A percentile compares a stretch with the other conserved stretches of the same genome.
phyloP scores from a whole-genome alignment of 2,329 filamentous ascomycete species.

The Penicillium nordicum region DNA sequence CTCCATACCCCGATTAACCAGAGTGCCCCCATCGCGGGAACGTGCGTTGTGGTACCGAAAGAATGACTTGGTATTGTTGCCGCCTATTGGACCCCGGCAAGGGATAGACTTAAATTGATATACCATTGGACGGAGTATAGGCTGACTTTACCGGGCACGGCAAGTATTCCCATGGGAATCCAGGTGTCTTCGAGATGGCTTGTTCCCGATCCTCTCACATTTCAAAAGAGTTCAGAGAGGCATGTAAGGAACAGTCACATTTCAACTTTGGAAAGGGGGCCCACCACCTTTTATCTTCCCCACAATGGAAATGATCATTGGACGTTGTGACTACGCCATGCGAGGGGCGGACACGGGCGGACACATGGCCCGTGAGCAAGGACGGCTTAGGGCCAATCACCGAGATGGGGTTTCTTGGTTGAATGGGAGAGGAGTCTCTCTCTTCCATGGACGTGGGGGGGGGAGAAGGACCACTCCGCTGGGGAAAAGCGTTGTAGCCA shows the following conservation, averaged over 20 bases:
- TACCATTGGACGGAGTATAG: too few species aligned
- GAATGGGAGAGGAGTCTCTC: not conserved
- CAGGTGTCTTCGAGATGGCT: not conserved
- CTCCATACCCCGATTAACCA: not conserved
- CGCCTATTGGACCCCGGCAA: not conserved
- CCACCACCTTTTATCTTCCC: conserved; percentile 17
- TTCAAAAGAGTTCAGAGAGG: not conserved
- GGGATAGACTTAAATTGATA: not conserved
- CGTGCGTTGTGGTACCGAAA: not conserved
- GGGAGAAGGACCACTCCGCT: not conserved
- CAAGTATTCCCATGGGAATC: not conserved
- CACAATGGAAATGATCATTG: conserved; percentile 17
- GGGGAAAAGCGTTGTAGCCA: not conserved
- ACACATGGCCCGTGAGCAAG: conserved; percentile 24
- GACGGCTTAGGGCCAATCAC: conserved; percentile 12
- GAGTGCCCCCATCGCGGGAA: not conserved
- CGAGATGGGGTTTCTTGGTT: not conserved
- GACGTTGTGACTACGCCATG: conserved; percentile 18
- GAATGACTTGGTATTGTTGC: not conserved
- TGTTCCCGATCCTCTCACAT: not conserved
- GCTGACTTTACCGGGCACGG: not conserved
- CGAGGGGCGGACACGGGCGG: conserved; percentile 27
- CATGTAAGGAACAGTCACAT: conserved; percentile 10
- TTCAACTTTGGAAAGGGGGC: conserved; percentile 10
- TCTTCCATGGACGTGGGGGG: conserved; percentile 2